Evolutionary conservation across 2,329 filamentous ascomycete genomes (phyloP), one percentile per base, ranked within the genome.

Genomic region (Didymella sp.): DNA sequence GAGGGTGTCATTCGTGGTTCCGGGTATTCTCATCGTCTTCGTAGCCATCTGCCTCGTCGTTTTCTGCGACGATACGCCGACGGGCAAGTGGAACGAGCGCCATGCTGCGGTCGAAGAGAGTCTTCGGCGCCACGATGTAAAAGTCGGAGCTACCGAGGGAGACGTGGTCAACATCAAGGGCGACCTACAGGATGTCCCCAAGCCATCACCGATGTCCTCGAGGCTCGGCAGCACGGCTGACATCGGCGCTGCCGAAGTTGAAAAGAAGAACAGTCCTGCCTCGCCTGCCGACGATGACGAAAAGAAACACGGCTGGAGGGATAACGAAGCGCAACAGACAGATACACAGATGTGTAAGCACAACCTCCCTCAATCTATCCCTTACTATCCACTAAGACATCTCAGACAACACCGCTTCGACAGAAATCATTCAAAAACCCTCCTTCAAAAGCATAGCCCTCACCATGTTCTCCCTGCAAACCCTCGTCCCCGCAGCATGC

Each of bases 1-100:
- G 92, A 85, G 92, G 19, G 85, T 96, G 2, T 84, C 90, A 3
- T 96, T 95, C 71, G 78, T 96, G 58, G 88, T 95, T 2, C 92
- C 92, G 0, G 89, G 94, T 47, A 83, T 92, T 61, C 83, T 93
- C 60, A 88, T 93, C 71, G 79, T 88, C 9, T 73, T 76, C 30
- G 85, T 87, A 2, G 89, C 88, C 9, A 61, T 89, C 9, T 78
- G 81, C 19, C 87, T 96, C 77, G 74, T 95, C 3, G 70, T 91
- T 25, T 77, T 90, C 9, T 94, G 90, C 72, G 85, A 89, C 2
- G 92, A 96, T 70, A 92, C 90, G 0, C 92, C 92, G 0, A 89
- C 86, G 0, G 92, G 92, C 22, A 86, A 85, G 63, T 96, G 92
- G 92, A 83, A 83, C 12, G 87, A 92, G 33, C 85, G 91, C 25